Evolutionary conservation across 176 grass and related monocot species (phyloP), one percentile per base, ranked within the genome.

Genomic region (Leersia perrieri): DNA sequence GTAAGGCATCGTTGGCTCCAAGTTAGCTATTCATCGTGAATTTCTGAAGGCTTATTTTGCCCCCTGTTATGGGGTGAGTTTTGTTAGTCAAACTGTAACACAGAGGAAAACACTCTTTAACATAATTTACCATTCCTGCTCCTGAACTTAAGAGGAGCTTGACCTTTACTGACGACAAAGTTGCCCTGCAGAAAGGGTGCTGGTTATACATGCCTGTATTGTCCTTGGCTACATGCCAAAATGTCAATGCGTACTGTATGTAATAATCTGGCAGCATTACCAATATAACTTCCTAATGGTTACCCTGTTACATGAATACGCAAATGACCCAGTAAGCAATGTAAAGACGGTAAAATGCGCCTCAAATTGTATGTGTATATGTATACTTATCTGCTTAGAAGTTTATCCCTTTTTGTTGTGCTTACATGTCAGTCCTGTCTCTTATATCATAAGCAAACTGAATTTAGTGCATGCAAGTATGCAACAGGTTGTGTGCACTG

Each of bases 21-120:
- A 82, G 36, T 82, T 67, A 53, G 36, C 79, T 33, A 32, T 49
- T 60, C 47, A 66, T 55, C 49, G 28, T 6, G 47, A 78, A 82
- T 82, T 82, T 11, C 36, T 23, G 47, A 82, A 86, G 83, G 60
- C 40, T 86, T 90, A 72, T 89, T 87, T 77, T 85, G 29, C 28
- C 73, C 77, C 82, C 11, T 7, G 8, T 82, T n/a, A 16, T 20
- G 66, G 78, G 66, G 66, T 42, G 58, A 86, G 78, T 73, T 85
- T 89, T 86, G 73, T 77, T 82, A 77, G 75, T 74, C 20, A 66
- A 81, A 81, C 72, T 89, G 78, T 82, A 78, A 86, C 70, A 76
- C 64, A 85, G 25, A 69, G 40, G 33, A 16, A 85, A 60, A 57
- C 4, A 64, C 23, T n/a, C 39, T 40, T 60, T 64, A 74, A 66